Base-by-base conservation (phyloP, 2,329 filamentous ascomycete species). In the Calonectria fujianensis region DNA sequence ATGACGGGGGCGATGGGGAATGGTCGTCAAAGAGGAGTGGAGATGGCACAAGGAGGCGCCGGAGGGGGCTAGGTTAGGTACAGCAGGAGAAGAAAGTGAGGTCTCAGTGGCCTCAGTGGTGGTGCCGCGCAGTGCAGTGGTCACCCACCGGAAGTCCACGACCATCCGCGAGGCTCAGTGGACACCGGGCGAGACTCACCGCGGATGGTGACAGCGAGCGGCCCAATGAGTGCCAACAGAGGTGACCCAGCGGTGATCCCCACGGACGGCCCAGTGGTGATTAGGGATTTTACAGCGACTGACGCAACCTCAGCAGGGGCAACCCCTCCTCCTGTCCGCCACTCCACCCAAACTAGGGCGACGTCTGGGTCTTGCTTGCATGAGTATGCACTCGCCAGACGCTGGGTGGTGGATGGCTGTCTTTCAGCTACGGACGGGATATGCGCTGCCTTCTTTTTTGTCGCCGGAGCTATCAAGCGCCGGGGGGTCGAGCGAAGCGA, bases 1-100 rank as follows among this genome's bases (percentile, higher is more conserved):
- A 78, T 78, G 78, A 79, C 76, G 78, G 77, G 73, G 75, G 74
- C 68, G 69, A 72, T 71, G 63, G 64, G 54, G n/a, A 54, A 64
- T 63, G 69, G 32, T 39, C 29, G 24, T 63, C 39, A 37, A 37
- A 63, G 61, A 27, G 68, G 61, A 73, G 75, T 79, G 78, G 76
- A 80, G 74, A 72, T 74, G 75, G 61, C 61, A 45, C 29, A 48
- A 50, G 74, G 68, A 75, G 74, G 65, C 59, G 50, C 37, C 37
- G 57, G 52, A 68, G 69, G 65, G 69, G 73, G 72, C 76, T 78
- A 80, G 77, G 65, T 61, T 63, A 63, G 57, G 57, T 24, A 41
- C 57, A 63, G 57, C 16, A 63, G 57, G 57, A 65, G 61, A 35
- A 29, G 35, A 20, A 73, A 73, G 63, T 63, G 69, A 76, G 71